A percentile compares a stretch with the other conserved stretches of the same genome.
Conservation (phyloP, 345 rosid genomes). For the Salix koriyanagi region DNA sequence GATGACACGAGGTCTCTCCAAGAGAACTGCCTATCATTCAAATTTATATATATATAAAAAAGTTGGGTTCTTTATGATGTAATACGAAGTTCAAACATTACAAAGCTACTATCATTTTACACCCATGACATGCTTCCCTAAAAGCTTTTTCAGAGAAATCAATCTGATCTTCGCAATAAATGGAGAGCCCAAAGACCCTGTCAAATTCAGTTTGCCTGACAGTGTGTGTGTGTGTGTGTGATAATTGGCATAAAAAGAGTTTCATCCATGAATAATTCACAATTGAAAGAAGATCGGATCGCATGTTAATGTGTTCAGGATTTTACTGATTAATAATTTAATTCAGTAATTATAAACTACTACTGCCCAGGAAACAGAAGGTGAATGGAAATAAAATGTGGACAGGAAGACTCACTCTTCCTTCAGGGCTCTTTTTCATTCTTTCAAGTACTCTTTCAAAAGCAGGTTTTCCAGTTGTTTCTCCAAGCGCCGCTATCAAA, state of each 20-base stretch:
- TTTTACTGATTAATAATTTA: no score
- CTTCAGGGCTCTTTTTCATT: slow-evolving; percentile 63
- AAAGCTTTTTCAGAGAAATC: neutral
- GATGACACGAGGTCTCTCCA: slow-evolving; percentile 64
- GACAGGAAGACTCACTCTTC: slow-evolving; percentile 39
- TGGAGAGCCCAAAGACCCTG: neutral
- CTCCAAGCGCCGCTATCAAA: slow-evolving; percentile 71
- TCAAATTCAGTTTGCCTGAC: neutral
- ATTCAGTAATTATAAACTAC: neutral
- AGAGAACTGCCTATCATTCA: slow-evolving; percentile 45
- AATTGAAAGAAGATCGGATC: no score
- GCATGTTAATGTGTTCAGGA: neutral
- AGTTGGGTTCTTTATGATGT: no score
- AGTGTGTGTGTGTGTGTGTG: no score
- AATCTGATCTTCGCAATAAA: no score
- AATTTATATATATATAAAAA: no score
- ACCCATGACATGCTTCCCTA: no score
- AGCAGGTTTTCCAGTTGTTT: slow-evolving; percentile 69
- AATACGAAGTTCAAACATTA: no score
- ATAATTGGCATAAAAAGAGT: neutral
- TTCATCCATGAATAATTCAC: neutral
- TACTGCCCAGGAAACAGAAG: neutral
- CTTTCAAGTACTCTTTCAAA: slow-evolving; percentile 62
- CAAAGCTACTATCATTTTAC: no score
- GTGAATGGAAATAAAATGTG: no score